A percentile compares a stretch with the other conserved stretches of the same genome.
Evolutionary conservation across 257 asterid species (phyloP).

Genomic region (Rubia yunnanensis): DNA sequence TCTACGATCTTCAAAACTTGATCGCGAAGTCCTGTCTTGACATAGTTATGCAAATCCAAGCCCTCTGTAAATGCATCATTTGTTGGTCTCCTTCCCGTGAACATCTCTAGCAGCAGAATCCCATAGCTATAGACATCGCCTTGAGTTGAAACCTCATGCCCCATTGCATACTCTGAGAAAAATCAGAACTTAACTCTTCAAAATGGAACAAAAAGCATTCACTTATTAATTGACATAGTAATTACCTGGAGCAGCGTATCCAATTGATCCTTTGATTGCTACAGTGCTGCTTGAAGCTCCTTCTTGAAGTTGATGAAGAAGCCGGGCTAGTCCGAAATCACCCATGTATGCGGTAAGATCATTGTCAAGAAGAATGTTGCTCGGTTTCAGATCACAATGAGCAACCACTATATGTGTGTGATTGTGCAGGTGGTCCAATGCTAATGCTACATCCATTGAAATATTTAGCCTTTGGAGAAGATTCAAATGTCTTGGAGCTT

Average conservation of each 20-base stretch:
- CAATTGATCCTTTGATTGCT: conserved; percentile 53
- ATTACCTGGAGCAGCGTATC: conserved; percentile 84
- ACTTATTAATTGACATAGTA: background rate
- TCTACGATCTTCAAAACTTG: too few species aligned
- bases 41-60: conserved; percentile 60
- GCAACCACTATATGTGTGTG: conserved; percentile 57
- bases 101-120: conserved; percentile 55
- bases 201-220: too few species aligned
- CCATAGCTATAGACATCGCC: conserved; percentile 81
- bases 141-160: conserved; percentile 57
- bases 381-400: conserved; percentile 82
- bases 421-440: conserved; percentile 47
- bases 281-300: too few species aligned
- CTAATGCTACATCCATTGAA: background rate
- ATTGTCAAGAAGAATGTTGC: conserved; percentile 68
- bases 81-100: conserved; percentile 66
- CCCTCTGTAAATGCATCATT: conserved; percentile 55
- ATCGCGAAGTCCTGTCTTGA: conserved; percentile 21
- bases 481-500: background rate
- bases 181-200: too few species aligned
- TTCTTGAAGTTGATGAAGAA: background rate
- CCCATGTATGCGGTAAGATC: conserved; percentile 64
- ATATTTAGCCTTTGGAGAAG: background rate
- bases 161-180: conserved; percentile 95
- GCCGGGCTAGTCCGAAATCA: conserved; percentile 73